These are phyloP conservation scores for Lavandula angustifolia DNA, from an alignment of 257 asterid genomes.

Conservation along the genomic window DNA sequence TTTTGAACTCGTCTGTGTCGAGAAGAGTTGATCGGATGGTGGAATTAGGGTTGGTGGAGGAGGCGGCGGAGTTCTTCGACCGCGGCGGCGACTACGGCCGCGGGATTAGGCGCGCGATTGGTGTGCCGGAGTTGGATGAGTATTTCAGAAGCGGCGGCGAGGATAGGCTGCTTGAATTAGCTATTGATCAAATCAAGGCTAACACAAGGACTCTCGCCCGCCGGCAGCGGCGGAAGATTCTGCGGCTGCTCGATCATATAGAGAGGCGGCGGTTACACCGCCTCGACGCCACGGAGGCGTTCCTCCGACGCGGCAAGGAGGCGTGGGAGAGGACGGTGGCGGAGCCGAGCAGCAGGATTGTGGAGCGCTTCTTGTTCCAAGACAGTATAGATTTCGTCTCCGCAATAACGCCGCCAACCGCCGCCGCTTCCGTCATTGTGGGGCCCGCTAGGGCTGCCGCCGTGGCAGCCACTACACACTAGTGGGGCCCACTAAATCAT, in stretches of 20 bases:
- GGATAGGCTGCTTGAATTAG: conserved; percentile 42
- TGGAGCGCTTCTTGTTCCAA: conserved; percentile 47
- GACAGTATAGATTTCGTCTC: conserved; percentile 31
- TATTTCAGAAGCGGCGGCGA: conserved; percentile 35
- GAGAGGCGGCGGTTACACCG: conserved; percentile 47
- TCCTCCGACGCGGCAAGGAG: conserved; percentile 45
- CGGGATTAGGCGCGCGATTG: conserved; percentile 72
- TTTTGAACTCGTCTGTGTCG: conserved; percentile 54
- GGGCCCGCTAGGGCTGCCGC: conserved; percentile 28
- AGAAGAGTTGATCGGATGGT: conserved; percentile 71
- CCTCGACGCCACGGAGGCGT: conserved; percentile 75
- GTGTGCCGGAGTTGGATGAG: conserved; percentile 69
- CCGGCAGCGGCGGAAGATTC: conserved; percentile 58
- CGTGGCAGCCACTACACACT: conserved; percentile 52
- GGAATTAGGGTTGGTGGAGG: conserved; percentile 56
- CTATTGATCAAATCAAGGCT: conserved; percentile 55
- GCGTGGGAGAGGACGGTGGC: conserved; percentile 69
- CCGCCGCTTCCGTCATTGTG: conserved; percentile 25
- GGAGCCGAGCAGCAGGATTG: conserved; percentile 47
- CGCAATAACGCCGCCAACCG: conserved; percentile 32
- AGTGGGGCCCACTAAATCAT: conserved; percentile 16
- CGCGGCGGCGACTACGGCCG: conserved; percentile 50
- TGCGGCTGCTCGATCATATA: conserved; percentile 47
- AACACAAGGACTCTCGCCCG: conserved; percentile 58
- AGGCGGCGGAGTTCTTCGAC: conserved; percentile 51